phyloP scores from a whole-genome alignment of 2,329 filamentous ascomycete genomes.

The Zalaria sp. region DNA sequence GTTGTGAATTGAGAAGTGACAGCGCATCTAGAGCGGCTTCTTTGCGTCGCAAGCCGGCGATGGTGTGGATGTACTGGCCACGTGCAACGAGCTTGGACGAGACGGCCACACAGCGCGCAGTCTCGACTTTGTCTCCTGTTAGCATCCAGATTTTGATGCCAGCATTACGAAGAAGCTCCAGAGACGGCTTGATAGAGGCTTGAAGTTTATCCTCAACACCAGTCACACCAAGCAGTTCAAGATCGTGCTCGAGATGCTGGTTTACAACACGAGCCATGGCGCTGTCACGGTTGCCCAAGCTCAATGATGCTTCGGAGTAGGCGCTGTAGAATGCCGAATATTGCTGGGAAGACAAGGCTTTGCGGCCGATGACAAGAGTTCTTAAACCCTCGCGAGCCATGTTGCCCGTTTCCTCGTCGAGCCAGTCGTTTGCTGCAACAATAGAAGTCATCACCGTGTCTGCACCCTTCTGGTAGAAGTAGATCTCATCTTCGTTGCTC shows the following conservation, averaged over 20 bases:
- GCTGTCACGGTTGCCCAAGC: constrained; percentile 64
- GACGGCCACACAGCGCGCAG: constrained; percentile 87
- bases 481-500: constrained; percentile 58
- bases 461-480: constrained; percentile 97
- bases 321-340: constrained; percentile 66
- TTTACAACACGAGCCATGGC: constrained; percentile 70
- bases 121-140: constrained; percentile 97
- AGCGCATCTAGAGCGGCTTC: constrained; percentile 77
- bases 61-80: constrained; percentile 91
- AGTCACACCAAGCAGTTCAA: constrained; percentile 92
- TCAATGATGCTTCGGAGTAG: constrained; percentile 68
- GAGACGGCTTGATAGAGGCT: constrained; percentile 83
- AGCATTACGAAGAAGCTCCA: constrained; percentile 89
- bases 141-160: constrained; percentile 99
- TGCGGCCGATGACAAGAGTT: constrained; percentile 89
- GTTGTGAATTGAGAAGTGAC: constrained; percentile 74
- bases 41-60: constrained; percentile 60
- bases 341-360: constrained; percentile 61
- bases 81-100: constrained; percentile 86
- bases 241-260: constrained; percentile 68
- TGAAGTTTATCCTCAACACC: constrained; percentile 97
- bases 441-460: constrained; percentile 98
- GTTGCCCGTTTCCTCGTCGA: constrained; percentile 97
- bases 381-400: constrained; percentile 95
- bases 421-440: constrained; percentile 92